These are phyloP conservation scores for Boletellus deceptivus DNA, from an alignment of 1,284 basidiomycete species.

Conservation along the genomic window DNA sequence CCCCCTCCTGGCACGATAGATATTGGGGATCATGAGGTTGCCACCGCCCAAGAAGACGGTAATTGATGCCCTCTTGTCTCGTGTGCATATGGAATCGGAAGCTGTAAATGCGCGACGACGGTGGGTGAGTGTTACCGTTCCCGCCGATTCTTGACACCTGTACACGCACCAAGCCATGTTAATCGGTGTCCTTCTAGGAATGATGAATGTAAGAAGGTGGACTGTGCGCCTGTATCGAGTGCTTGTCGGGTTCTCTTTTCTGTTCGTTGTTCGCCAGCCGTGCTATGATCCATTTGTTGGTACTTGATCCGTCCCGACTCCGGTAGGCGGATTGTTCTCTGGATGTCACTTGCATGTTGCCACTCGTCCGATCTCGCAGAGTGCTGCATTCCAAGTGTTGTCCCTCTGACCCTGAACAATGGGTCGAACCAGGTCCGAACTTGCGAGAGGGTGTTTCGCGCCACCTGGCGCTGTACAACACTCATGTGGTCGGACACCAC, in stretches of 20 bases:
- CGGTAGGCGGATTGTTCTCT: conserved; percentile 28
- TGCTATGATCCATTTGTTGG: too few relatives aligned
- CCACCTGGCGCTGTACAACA: neutral
- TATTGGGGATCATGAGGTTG: conserved; percentile 8
- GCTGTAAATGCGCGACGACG: neutral
- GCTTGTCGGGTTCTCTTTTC: neutral
- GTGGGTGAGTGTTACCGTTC: neutral
- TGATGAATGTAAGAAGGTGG: conserved; percentile 1
- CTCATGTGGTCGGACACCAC: conserved; percentile 41
- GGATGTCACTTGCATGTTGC: neutral
- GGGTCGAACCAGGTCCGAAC: neutral
- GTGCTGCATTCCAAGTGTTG: conserved; percentile 44
- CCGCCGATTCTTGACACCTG: neutral
- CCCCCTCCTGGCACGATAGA: conserved; percentile 40
- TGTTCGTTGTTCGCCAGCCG: neutral
- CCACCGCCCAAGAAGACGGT: neutral
- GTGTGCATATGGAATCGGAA: neutral
- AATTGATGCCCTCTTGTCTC: neutral
- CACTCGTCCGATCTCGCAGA: conserved; percentile 27
- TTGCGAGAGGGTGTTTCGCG: too few relatives aligned
- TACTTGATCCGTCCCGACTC: conserved; percentile 42
- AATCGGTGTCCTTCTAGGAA: neutral
- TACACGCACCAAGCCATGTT: neutral
- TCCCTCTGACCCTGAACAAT: neutral
- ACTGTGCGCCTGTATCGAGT: neutral